Evolutionary conservation across 2,329 filamentous ascomycete genomes (phyloP).

Genomic region (Fusarium redolens): DNA sequence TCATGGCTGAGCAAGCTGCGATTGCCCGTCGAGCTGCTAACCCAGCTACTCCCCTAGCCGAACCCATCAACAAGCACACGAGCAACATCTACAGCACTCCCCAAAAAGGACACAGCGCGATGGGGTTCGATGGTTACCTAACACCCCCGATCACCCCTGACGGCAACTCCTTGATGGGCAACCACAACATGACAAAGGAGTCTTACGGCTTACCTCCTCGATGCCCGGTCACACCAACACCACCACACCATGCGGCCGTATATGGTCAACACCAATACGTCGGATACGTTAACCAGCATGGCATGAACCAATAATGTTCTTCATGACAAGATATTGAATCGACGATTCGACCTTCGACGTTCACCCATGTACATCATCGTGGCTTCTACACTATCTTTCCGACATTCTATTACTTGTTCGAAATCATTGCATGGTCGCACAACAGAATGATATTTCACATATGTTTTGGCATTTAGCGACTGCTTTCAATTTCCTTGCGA

Average conservation of each 20-base stretch:
- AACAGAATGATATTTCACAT: constrained; percentile 48
- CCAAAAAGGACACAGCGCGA: constrained; percentile 76
- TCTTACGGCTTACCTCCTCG: constrained; percentile 61
- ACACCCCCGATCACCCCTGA: constrained; percentile 90
- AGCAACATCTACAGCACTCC: constrained; percentile 78
- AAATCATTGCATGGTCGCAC: constrained; percentile 49
- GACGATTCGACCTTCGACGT: constrained; percentile 13
- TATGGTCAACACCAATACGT: constrained; percentile 52
- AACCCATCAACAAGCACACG: constrained; percentile 64
- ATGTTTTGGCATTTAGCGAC: constrained; percentile 62
- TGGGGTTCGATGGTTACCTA: constrained; percentile 79
- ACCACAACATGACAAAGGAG: constrained; percentile 59
- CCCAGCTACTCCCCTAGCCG: constrained; percentile 71
- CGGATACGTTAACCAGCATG: constrained; percentile 56
- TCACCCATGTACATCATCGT: constrained; percentile 15
- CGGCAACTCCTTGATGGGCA: constrained; percentile 64
- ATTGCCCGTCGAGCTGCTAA: constrained; percentile 60
- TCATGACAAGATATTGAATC: constrained; percentile 21
- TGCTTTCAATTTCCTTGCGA: constrained; percentile 49
- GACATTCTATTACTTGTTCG: constrained; percentile 44
- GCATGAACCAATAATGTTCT: constrained; percentile 57
- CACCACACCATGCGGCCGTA: constrained; percentile 54
- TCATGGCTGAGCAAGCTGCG: constrained; percentile 69
- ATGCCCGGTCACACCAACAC: constrained; percentile 73
- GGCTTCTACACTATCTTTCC: constrained; percentile 33